A percentile compares a stretch with the other conserved stretches of the same genome.
phyloP scores from a whole-genome alignment of 2,329 filamentous ascomycete genomes.

The Nakataea oryzae region DNA sequence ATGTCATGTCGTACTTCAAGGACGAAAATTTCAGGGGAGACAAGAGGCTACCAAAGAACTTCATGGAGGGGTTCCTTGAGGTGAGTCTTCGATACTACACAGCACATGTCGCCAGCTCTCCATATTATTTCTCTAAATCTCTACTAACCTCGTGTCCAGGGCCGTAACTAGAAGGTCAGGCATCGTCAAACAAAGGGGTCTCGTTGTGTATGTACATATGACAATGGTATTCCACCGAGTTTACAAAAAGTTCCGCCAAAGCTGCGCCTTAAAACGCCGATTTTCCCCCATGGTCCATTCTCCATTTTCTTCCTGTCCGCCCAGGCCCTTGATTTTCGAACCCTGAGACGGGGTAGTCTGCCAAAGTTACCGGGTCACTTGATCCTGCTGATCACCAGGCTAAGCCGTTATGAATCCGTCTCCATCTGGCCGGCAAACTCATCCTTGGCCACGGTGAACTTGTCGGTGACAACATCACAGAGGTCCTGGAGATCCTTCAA shows the following conservation, averaged over 20 bases:
- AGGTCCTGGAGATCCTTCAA: slow-evolving; percentile 80
- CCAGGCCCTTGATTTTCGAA: not conserved
- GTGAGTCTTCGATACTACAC: slow-evolving; percentile 37
- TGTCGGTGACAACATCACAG: slow-evolving; percentile 87
- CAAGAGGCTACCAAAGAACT: slow-evolving; percentile 72
- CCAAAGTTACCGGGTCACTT: not conserved
- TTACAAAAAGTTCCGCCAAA: not conserved
- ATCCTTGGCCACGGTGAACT: slow-evolving; percentile 64
- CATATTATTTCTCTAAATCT: not conserved
- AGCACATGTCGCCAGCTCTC: not conserved
- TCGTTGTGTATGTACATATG: slow-evolving; percentile 1
- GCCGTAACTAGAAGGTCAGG: slow-evolving; percentile 39
- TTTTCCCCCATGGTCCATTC: not conserved
- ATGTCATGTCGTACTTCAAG: slow-evolving; percentile 95
- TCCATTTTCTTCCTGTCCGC: not conserved
- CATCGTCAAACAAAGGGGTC: not conserved
- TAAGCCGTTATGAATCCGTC: not conserved
- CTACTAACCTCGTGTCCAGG: slow-evolving; percentile 22
- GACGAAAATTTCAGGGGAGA: slow-evolving; percentile 68
- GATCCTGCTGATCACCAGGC: not conserved
- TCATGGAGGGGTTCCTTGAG: slow-evolving; percentile 93
- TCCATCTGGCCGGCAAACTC: slow-evolving; percentile 29
- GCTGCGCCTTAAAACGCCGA: slow-evolving; percentile 1
- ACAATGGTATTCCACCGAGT: not conserved
- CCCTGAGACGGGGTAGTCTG: not conserved